phyloP scores from a whole-genome alignment of 495 filamentous ascomycete species.

The Chaetomium tenue region DNA sequence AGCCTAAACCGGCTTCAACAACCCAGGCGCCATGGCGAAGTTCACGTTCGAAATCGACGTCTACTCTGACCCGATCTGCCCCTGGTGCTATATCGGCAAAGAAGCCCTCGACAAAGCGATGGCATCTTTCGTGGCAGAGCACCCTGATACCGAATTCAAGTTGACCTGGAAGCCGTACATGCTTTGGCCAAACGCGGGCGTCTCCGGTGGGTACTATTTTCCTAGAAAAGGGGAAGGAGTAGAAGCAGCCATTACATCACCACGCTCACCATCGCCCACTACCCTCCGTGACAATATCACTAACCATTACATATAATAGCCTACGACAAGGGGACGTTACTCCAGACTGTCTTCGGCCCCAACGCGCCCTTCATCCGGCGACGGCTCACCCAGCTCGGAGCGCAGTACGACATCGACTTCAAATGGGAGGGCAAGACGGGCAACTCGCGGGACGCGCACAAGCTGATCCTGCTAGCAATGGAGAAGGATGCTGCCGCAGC shows the following conservation, averaged over 20 bases:
- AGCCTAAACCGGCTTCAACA: no score
- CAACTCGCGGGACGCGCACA: conserved; percentile 71
- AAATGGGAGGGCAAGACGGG: conserved; percentile 70
- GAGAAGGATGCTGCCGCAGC: conserved; percentile 46
- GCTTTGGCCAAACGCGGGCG: conserved; percentile 62
- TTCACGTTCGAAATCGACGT: conserved; percentile 64
- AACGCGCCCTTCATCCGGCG: conserved; percentile 20
- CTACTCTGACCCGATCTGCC: conserved; percentile 76
- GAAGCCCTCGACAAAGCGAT: conserved; percentile 70
- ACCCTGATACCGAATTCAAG: conserved; percentile 62
- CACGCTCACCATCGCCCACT: not conserved
- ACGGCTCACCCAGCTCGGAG: conserved; percentile 22
- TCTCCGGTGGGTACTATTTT: conserved; percentile 21
- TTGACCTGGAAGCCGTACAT: conserved; percentile 75
- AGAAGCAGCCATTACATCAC: not conserved
- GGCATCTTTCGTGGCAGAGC: conserved; percentile 50
- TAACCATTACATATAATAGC: not conserved
- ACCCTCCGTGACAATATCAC: no score
- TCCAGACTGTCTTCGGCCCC: conserved; percentile 23
- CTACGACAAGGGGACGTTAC: conserved; percentile 20
- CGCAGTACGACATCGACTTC: conserved; percentile 60
- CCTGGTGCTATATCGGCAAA: conserved; percentile 82
- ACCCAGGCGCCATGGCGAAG: conserved; percentile 21
- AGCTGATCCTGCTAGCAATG: conserved; percentile 67
- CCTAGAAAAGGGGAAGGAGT: no score